phyloP scores from a whole-genome alignment of 129 eudicot genomes.

The Flaveria linearis region DNA sequence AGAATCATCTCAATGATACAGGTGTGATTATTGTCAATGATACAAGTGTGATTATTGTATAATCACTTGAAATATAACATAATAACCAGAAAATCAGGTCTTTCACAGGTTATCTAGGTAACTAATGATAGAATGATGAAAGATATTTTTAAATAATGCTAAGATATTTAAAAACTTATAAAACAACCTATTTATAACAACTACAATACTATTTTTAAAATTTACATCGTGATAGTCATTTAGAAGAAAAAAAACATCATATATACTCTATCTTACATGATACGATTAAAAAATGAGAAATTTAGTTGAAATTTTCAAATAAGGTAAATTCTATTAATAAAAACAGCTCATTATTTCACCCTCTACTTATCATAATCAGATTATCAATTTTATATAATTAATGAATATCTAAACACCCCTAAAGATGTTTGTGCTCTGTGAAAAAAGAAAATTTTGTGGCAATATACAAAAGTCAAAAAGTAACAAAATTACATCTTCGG shows the following conservation, averaged over 20 bases:
- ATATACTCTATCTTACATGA: neutral
- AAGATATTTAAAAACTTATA: neutral
- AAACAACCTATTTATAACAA: neutral
- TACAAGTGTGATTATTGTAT: neutral
- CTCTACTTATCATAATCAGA: neutral
- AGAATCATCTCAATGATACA: neutral
- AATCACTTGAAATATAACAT: neutral
- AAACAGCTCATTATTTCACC: neutral
- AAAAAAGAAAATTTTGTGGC: constrained; percentile 10
- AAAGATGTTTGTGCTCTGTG: neutral
- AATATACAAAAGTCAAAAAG: constrained; percentile 12
- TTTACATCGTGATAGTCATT: neutral
- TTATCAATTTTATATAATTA: neutral
- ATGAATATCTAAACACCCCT: neutral
- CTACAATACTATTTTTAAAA: neutral
- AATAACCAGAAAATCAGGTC: constrained; percentile 1
- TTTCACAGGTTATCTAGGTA: neutral
- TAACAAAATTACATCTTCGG: constrained; percentile 72
- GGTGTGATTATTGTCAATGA: neutral
- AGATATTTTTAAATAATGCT: neutral
- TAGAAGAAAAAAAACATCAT: neutral
- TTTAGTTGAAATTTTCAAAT: neutral
- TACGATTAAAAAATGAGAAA: neutral
- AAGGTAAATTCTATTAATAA: neutral
- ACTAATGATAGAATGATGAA: neutral